Percentiles rank a stretch among this genome's conserved stretches.
These are phyloP conservation scores for Chionographis japonica DNA, from an alignment of 106 monocot genomes.

Conservation along the genomic window DNA sequence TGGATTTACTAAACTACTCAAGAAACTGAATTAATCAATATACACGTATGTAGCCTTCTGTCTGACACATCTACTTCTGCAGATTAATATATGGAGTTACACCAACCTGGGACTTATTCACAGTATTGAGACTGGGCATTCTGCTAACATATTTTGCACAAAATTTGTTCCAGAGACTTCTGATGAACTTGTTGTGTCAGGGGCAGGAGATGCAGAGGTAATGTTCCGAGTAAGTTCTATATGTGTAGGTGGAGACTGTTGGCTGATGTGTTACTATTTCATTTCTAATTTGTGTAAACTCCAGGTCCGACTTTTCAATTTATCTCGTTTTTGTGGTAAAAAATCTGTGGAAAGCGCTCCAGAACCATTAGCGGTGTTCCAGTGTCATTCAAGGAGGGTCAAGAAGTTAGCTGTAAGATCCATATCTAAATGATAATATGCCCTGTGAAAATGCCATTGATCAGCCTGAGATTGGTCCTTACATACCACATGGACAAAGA, in stretches of 20 bases:
- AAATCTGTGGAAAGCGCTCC: slow-evolving; percentile 25
- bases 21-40: too few relatives aligned
- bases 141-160: slow-evolving; percentile 93
- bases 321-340: slow-evolving; percentile 46
- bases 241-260: background rate
- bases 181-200: slow-evolving; percentile 88
- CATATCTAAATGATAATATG: background rate
- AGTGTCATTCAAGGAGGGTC: slow-evolving; percentile 84
- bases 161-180: slow-evolving; percentile 93
- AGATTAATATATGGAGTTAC: slow-evolving; percentile 96
- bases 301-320: slow-evolving; percentile 89
- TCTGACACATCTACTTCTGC: slow-evolving; percentile 14
- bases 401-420: slow-evolving; percentile 91
- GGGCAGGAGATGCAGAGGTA: slow-evolving; percentile 95
- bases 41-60: background rate
- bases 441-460: too few relatives aligned
- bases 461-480: too few relatives aligned
- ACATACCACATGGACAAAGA: too few relatives aligned
- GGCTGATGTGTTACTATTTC: background rate
- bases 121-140: slow-evolving; percentile 82
- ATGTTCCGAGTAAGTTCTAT: background rate
- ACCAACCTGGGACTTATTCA: slow-evolving; percentile 37
- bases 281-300: slow-evolving; percentile 10
- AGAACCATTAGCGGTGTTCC: slow-evolving; percentile 61
- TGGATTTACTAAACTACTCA: too few relatives aligned